Base-by-base conservation (phyloP, 305 asterid species). In the Petunia hybrid region DNA sequence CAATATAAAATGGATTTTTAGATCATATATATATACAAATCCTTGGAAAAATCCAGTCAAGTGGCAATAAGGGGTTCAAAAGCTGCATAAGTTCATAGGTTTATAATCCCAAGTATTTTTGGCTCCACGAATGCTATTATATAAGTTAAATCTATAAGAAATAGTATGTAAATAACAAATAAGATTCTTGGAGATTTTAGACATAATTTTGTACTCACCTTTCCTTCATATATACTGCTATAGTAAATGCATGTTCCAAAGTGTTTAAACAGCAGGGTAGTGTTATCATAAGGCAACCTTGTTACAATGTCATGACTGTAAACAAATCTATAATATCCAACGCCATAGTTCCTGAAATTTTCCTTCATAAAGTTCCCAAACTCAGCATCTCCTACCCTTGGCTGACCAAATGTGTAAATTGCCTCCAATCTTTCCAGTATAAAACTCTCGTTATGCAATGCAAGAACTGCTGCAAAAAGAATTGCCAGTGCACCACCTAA, bases 341-440 rank as follows among this genome's bases (percentile, higher is more conserved):
- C 71, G 22, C 82, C 87, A 39, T 81, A 79, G 0, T 6, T 9
- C 40, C 48, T 73, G 22, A 89, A 85, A 16, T 68, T 40, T 40
- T 62, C 84, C 43, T 82, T 80, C 94, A 91, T 89, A n/a, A 79
- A 91, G 6, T 68, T 62, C 42, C 85, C 92, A 59, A 92, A 92
- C 5, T 60, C 14, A 6, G 60, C 80, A 82, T 92, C 90, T 6
- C 95, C 95, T 4, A 91, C 93, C 48, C 90, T 86, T 0, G 97
- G 96, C 61, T 92, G 96, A 8, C 96, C 97, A 63, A 85, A 92
- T 12, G 97, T 92, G 81, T 89, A 89, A 2, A 92, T 83, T 0
- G 80, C 91, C 13, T 90, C 89, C 39, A 91, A 80, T 80, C 91
- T 85, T 46, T 84, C 83, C 62, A 92, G 62, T 46, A 89, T 1